Conservation (phyloP, 306 rosid genomes). For the Gastrolobium bilobum region DNA sequence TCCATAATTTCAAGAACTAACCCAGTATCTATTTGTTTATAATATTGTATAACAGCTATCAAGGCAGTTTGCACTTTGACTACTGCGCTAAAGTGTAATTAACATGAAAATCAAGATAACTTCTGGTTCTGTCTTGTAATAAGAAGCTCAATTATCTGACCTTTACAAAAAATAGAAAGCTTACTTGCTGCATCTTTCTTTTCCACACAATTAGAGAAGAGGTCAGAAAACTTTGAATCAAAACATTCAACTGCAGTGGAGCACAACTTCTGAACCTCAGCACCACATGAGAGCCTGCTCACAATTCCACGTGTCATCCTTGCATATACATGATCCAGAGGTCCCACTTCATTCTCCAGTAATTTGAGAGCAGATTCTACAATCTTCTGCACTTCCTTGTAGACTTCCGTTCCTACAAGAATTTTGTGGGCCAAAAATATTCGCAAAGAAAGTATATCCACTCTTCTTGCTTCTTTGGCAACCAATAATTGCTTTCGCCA, state of each 20-base stretch:
- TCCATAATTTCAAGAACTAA: constrained; percentile 38
- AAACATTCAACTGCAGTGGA: constrained; percentile 72
- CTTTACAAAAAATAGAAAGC: constrained; percentile 40
- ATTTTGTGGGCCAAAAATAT: constrained; percentile 75
- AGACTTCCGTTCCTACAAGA: constrained; percentile 69
- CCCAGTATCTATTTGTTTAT: constrained; percentile 11
- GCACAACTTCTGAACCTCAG: constrained; percentile 88
- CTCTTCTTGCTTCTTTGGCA: constrained; percentile 95
- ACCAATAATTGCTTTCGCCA: constrained; percentile 83
- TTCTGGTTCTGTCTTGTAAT: constrained; percentile 10
- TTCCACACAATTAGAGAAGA: constrained; percentile 46
- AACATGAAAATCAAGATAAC: constrained; percentile 22
- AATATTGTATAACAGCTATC: background rate
- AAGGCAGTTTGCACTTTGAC: constrained; percentile 2
- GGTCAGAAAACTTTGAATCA: constrained; percentile 64
- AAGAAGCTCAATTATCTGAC: constrained; percentile 29
- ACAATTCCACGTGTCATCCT: constrained; percentile 84
- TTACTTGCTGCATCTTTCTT: constrained; percentile 69
- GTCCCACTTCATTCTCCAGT: constrained; percentile 80
- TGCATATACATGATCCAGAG: constrained; percentile 75
- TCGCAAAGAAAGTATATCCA: constrained; percentile 76
- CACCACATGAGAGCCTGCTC: constrained; percentile 89
- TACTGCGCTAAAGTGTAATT: constrained; percentile 1
- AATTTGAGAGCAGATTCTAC: constrained; percentile 71
- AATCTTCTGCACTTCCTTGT: constrained; percentile 63